Base-by-base conservation (phyloP, 2,329 filamentous ascomycete genomes). In the Penicillium olsonii region DNA sequence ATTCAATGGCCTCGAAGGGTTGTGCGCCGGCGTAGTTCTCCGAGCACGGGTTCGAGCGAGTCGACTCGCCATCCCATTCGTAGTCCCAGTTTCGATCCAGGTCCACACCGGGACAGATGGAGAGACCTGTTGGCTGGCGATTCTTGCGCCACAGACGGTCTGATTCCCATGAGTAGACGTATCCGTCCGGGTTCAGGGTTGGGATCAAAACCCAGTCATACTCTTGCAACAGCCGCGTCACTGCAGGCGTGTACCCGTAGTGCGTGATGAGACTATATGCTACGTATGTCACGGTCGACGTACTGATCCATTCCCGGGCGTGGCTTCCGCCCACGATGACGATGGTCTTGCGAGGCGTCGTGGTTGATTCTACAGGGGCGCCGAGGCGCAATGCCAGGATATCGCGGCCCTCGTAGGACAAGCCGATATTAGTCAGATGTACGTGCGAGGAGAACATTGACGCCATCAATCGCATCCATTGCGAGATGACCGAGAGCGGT, bases 91-190 rank as follows among this genome's bases (percentile, higher is more conserved):
- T 83, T 55, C 90, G 89, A 64, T 97, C 92, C 14, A 99, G 80
- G 66, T 99, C 94, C 42, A 96, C 78, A 8, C 94, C 94, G 6
- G 81, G 85, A 68, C 94, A 99, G 71, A 92, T 92, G 14, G 84
- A 82, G 51, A 95, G 79, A 50, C 80, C 85, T 0, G 92, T 97
- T 42, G 85, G 81, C 67, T 97, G 92, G 41, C 69, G 80, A 50
- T 94, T 95, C 74, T 97, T 99, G 64, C 92, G 87, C 92, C 92
- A 99, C 0, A 99, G 78, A 7, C 94, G 85, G 68, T 99, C 92
- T 1, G 84, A 84, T 52, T 92, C 84, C 92, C 92, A 97, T 0
- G 89, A 91, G 70, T 96, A 96, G 56, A 90, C 87, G 65, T 96
- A 95, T 24, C 94, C 94, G 68, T 99, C 94, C 0, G 92, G 91